Evolutionary conservation across 257 asterid species (phyloP).

Genomic region (Galeopsis tetrahit): DNA sequence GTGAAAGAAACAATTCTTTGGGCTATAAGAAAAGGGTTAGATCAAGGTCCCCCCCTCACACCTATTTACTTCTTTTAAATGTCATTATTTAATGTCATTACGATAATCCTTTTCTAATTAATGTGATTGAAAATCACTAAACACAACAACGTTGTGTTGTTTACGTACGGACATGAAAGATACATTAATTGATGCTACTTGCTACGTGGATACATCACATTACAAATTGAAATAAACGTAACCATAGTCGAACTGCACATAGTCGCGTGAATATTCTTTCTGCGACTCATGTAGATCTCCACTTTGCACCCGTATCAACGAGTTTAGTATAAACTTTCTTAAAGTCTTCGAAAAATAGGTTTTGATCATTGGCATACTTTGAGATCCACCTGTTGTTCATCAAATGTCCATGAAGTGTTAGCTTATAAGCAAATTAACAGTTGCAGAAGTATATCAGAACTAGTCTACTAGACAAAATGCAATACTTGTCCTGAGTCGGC

Average conservation of each 20-base stretch:
- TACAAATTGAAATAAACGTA: neutral
- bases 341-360: slow-evolving; percentile 79
- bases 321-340: slow-evolving; percentile 74
- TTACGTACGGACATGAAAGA: neutral
- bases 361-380: slow-evolving; percentile 79
- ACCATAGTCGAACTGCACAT: neutral
- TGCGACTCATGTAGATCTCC: slow-evolving; percentile 51
- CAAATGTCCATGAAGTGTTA: neutral
- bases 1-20: slow-evolving; percentile 9
- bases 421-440: slow-evolving; percentile 12
- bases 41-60: slow-evolving; percentile 16
- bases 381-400: slow-evolving; percentile 69
- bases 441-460: slow-evolving; percentile 3
- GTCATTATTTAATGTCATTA: slow-evolving; percentile 5
- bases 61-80: neutral
- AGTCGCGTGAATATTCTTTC: neutral
- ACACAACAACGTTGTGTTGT: neutral
- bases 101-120: neutral
- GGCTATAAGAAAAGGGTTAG: neutral
- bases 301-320: slow-evolving; percentile 77
- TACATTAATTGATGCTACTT: neutral
- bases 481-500: neutral
- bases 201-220: neutral
- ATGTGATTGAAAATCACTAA: slow-evolving; percentile 13
- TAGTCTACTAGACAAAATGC: neutral